These are phyloP conservation scores for Ophiocordyceps camponoti-leonardi DNA, from an alignment of 2,329 filamentous ascomycete genomes.

Conservation along the genomic window DNA sequence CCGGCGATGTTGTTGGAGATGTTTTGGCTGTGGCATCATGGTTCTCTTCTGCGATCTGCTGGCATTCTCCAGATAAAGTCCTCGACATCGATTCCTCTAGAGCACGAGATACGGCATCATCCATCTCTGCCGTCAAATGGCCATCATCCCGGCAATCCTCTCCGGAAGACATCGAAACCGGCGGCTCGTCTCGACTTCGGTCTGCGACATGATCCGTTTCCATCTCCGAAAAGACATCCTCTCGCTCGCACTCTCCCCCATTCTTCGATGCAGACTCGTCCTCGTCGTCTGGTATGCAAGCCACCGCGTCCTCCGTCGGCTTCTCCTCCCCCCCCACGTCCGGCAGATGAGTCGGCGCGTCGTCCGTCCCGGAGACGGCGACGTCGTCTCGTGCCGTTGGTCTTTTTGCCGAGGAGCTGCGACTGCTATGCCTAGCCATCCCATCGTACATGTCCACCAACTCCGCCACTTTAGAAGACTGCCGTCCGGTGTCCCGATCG, in stretches of 20 bases:
- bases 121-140: neutral
- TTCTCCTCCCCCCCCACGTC: no score
- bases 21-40: neutral
- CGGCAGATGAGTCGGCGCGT: no score
- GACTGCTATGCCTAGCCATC: constrained; percentile 9
- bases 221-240: neutral
- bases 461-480: constrained; percentile 26
- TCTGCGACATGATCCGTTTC: neutral
- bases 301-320: no score
- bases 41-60: neutral
- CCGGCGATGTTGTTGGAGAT: neutral
- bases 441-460: constrained; percentile 33
- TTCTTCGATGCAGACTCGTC: neutral
- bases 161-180: neutral
- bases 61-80: neutral
- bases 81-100: no score
- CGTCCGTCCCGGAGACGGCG: no score
- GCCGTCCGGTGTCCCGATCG: constrained; percentile 4
- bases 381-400: no score
- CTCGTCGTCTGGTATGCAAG: no score
- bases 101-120: neutral
- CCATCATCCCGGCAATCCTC: neutral
- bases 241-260: neutral
- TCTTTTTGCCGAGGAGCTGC: no score
- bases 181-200: neutral